These are phyloP conservation scores for Candida loeiensis DNA, from an alignment of 805 yeast species.

Conservation along the genomic window DNA sequence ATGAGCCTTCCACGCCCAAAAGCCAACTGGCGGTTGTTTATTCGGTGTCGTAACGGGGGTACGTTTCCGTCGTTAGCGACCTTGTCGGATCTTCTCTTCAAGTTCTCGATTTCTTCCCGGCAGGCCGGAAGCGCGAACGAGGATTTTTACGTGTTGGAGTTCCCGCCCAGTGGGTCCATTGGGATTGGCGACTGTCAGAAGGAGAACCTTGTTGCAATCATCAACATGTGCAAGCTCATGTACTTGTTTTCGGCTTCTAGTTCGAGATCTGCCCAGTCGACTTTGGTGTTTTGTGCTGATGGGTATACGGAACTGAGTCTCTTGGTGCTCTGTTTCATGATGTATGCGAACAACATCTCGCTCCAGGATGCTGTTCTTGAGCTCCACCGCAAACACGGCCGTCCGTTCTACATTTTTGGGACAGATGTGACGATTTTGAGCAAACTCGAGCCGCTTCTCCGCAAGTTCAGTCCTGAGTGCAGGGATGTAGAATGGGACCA, in stretches of 20 bases:
- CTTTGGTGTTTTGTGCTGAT: slow-evolving; percentile 75
- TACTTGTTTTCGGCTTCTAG: slow-evolving; percentile 39
- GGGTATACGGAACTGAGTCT: slow-evolving; percentile 91
- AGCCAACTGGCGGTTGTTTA: slow-evolving; percentile 51
- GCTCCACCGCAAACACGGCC: slow-evolving; percentile 57
- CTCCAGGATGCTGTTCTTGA: slow-evolving; percentile 64
- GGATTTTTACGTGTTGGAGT: slow-evolving; percentile 40
- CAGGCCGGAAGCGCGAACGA: slow-evolving; percentile 22
- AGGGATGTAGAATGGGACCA: slow-evolving; percentile 25
- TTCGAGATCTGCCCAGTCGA: slow-evolving; percentile 34
- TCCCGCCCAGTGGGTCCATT: slow-evolving; percentile 83
- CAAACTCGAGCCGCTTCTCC: slow-evolving; percentile 60
- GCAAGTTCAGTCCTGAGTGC: slow-evolving; percentile 53
- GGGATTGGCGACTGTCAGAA: slow-evolving; percentile 68
- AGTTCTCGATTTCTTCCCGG: slow-evolving; percentile 24
- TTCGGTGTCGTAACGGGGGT: slow-evolving; percentile 60
- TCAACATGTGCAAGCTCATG: slow-evolving; percentile 67
- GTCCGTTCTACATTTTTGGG: slow-evolving; percentile 83
- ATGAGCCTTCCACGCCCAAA: slow-evolving; percentile 41
- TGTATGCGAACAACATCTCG: slow-evolving; percentile 59
- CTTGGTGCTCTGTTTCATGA: slow-evolving; percentile 64
- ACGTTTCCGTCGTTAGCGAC: slow-evolving; percentile 45
- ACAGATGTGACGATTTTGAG: slow-evolving; percentile 66
- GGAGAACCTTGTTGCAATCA: slow-evolving; percentile 58
- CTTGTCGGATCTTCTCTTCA: slow-evolving; percentile 34